Conservation (phyloP, 441 rosid genomes). For the Corymbia citriodora region DNA sequence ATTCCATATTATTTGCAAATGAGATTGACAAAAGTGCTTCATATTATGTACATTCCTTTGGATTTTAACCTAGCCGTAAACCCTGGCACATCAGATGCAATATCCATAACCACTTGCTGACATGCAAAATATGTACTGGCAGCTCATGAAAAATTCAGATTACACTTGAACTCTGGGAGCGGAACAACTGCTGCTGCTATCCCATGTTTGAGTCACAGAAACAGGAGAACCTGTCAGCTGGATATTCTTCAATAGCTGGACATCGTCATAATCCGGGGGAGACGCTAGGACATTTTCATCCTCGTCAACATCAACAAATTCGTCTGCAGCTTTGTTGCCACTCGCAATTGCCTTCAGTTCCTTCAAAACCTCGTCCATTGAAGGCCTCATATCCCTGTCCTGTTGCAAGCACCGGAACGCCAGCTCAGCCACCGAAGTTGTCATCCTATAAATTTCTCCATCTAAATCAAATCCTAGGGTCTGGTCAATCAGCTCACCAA, state of each 20-base stretch:
- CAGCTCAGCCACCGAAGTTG: constrained; percentile 51
- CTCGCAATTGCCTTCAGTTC: constrained; percentile 32
- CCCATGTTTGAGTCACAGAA: not conserved
- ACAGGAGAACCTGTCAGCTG: not conserved
- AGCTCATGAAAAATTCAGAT: not conserved
- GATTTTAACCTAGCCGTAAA: not conserved
- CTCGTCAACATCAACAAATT: not conserved
- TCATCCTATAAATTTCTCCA: constrained; percentile 37
- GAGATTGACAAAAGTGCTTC: not conserved
- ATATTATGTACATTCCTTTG: not conserved
- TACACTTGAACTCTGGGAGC: not conserved
- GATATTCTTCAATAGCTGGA: constrained; percentile 25
- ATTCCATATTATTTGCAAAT: not conserved
- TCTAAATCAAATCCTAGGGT: constrained; percentile 37
- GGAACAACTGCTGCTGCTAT: not conserved
- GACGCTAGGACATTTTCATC: constrained; percentile 14
- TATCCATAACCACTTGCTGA: not conserved
- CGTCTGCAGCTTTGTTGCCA: constrained; percentile 16
- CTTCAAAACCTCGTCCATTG: constrained; percentile 52
- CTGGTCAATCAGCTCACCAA: constrained; percentile 55
- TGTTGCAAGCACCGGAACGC: constrained; percentile 71
- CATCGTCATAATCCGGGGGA: constrained; percentile 29
- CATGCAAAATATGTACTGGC: not conserved
- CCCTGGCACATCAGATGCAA: not conserved
- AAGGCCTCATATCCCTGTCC: constrained; percentile 58